These are phyloP conservation scores for Coemansia sp. DNA, from an alignment of 192 early-diverging fungal species.

Conservation along the genomic window DNA sequence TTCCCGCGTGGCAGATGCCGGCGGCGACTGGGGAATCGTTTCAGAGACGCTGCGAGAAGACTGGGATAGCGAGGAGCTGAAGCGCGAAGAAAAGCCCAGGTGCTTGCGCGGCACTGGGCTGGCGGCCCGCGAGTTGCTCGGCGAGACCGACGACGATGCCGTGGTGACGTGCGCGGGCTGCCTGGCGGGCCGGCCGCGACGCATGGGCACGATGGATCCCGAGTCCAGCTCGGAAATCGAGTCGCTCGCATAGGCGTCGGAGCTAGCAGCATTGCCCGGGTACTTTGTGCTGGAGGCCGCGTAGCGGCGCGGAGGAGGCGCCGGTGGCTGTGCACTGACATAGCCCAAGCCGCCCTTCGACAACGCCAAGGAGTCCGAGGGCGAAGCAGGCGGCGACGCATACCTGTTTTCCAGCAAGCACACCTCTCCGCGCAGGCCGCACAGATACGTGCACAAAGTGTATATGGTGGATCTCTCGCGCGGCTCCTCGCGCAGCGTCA, in stretches of 20 bases:
- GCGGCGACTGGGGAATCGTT: not conserved
- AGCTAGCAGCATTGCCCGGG: constrained; percentile 23
- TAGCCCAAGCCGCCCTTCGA: constrained; percentile 13
- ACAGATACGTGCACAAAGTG: constrained; percentile 67
- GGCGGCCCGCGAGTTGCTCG: not conserved
- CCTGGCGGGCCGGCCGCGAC: constrained; percentile 78
- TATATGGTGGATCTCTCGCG: constrained; percentile 75
- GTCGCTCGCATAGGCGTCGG: not conserved
- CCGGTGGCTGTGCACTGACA: constrained; percentile 10
- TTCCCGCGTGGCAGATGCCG: not conserved
- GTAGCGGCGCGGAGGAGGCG: constrained; percentile 30
- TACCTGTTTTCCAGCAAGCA: constrained; percentile 48
- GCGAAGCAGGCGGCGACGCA: constrained; percentile 28
- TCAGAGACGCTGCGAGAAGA: not conserved
- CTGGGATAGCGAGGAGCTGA: not conserved
- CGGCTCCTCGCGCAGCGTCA: constrained; percentile 76
- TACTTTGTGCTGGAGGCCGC: constrained; percentile 27
- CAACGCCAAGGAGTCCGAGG: not conserved
- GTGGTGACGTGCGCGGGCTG: not conserved
- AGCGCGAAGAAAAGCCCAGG: not conserved
- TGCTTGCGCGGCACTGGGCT: not conserved
- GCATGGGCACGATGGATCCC: constrained; percentile 72
- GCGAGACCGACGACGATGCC: constrained; percentile 1
- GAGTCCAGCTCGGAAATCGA: constrained; percentile 27
- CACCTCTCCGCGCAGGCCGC: constrained; percentile 52